Evolutionary conservation across 148 eudicot genomes (phyloP).

Genomic region (Fagopyrum tataricum): DNA sequence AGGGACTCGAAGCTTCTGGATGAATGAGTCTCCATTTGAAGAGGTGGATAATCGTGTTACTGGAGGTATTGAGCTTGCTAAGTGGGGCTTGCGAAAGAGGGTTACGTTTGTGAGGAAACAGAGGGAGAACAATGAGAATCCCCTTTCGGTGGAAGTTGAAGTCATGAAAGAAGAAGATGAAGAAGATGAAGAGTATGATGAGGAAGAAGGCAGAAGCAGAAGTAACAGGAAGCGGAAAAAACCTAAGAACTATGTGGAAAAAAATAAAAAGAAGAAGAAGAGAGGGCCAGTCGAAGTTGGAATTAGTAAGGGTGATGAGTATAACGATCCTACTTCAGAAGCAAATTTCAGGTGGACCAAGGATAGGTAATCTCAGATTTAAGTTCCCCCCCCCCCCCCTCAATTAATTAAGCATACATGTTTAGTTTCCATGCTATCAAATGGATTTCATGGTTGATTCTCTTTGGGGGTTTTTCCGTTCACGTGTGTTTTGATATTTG

Average conservation of each 20-base stretch:
- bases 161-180: slow-evolving; percentile 9
- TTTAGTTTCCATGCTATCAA: background rate
- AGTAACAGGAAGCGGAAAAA: background rate
- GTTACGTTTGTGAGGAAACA: background rate
- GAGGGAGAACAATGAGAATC: no score
- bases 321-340: slow-evolving; percentile 21
- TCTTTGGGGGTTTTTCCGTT: background rate
- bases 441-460: background rate
- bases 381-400: background rate
- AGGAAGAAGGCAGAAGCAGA: no score
- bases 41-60: background rate
- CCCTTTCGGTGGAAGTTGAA: no score
- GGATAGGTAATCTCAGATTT: slow-evolving; percentile 42
- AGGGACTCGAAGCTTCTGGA: no score
- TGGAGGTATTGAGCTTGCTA: background rate
- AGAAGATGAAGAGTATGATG: no score
- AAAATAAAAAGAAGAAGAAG: slow-evolving; percentile 25
- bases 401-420: background rate
- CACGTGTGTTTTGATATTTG: slow-evolving; percentile 4
- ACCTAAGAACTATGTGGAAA: slow-evolving; percentile 21
- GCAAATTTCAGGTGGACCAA: slow-evolving; percentile 60
- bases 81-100: slow-evolving; percentile 1
- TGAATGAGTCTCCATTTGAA: no score
- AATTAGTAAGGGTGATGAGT: slow-evolving; percentile 25
- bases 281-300: slow-evolving; percentile 20